Evolutionary conservation across 2,329 filamentous ascomycete species (phyloP), one percentile per base, ranked within the genome.

Genomic region (Penicillium sp.): DNA sequence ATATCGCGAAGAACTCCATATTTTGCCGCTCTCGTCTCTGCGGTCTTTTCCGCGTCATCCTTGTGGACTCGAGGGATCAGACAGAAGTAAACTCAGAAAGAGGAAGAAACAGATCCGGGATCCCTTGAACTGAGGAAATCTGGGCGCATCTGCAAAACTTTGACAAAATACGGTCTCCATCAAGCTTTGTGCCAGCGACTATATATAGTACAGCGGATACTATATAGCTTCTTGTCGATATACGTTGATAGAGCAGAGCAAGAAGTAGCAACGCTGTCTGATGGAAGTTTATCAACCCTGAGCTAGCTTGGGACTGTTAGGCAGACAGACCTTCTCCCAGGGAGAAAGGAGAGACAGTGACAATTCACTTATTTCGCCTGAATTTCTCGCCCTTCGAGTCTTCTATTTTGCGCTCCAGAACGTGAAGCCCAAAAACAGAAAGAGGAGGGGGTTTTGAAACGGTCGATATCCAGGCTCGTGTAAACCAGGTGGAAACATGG

Each of bases 291-390:
- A 65, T 77, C 77, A 77, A 71, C 66, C 57, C 68, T 71, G 84
- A 85, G 83, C 84, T 89, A 90, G 86, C 85, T 85, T 85, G 83
- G 77, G 77, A 76, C 84, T 86, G 86, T 90, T 90, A 88, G 87
- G 88, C 84, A 87, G 79, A 75, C 78, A 77, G 61, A 70, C 66
- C 64, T 70, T 68, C 48, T 66, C 66, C 68, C 29, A 70, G 67
- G 61, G 70, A 45, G 44, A 37, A 48, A 50, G 69, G 61, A 68
- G 64, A 70, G 64, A 68, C 67, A 70, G 68, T 67, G 67, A 68
- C 68, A 74, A 66, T 75, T 73, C 67, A 72, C 64, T 71, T 72
- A 67, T 70, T 73, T 58, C 70, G 71, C 70, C 71, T 68, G 66
- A 65, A 62, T 61, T 70, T 60, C 63, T 70, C 62, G 66, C 64